Evolutionary conservation across 2,329 filamentous ascomycete genomes (phyloP).

Genomic region (Aciculosporium take): DNA sequence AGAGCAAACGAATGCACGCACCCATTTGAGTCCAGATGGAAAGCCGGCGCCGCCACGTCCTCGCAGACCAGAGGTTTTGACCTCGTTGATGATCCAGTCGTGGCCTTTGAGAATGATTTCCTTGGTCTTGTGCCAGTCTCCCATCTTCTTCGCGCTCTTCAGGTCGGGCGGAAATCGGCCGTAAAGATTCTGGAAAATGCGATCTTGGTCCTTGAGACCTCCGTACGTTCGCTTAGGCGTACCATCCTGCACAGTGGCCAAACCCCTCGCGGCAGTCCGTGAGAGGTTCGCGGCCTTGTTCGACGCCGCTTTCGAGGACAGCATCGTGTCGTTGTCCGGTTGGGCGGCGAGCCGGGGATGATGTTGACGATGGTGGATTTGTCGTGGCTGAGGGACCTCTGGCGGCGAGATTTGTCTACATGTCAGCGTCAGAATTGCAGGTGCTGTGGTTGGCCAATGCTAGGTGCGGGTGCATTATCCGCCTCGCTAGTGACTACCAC

Average conservation of each 20-base stretch:
- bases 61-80: constrained; percentile 91
- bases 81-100: constrained; percentile 96
- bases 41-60: constrained; percentile 96
- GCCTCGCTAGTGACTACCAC: constrained; percentile 17
- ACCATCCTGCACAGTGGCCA: constrained; percentile 69
- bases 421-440: constrained; percentile 24
- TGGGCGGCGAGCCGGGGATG: constrained; percentile 8
- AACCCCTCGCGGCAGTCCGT: constrained; percentile 43
- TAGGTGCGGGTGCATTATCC: constrained; percentile 15
- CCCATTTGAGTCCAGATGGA: constrained; percentile 97
- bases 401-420: constrained; percentile 17
- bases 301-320: constrained; percentile 29
- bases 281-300: constrained; percentile 25
- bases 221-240: constrained; percentile 62
- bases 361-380: constrained; percentile 13
- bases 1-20: constrained; percentile 32
- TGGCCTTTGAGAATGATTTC: constrained; percentile 94
- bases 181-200: constrained; percentile 98
- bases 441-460: constrained; percentile 28
- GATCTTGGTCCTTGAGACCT: constrained; percentile 86
- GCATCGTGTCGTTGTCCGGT: constrained; percentile 25
- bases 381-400: constrained; percentile 23
- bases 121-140: constrained; percentile 99
- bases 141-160: constrained; percentile 92
- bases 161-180: constrained; percentile 81